Evolutionary conservation across 2,329 filamentous ascomycete genomes (phyloP).

Genomic region (Fonsecaea erecta): DNA sequence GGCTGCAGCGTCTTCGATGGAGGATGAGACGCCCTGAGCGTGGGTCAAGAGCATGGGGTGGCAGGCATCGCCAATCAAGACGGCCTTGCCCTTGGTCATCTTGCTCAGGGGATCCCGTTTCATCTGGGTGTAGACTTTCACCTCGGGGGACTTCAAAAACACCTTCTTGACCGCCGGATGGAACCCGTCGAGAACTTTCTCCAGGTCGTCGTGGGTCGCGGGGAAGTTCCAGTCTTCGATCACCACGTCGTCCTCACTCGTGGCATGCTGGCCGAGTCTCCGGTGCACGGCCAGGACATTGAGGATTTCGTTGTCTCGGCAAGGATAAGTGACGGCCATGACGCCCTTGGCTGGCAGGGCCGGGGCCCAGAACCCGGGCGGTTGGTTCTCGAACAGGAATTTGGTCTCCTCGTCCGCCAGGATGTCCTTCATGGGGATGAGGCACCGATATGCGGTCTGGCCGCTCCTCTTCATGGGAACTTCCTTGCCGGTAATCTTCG

Average conservation of each 20-base stretch:
- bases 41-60: conserved; percentile 38
- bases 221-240: conserved; percentile 39
- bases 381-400: conserved; percentile 35
- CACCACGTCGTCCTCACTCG: conserved; percentile 33
- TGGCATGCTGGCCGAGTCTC: conserved; percentile 32
- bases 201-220: conserved; percentile 36
- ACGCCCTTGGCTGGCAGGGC: conserved; percentile 36
- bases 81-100: conserved; percentile 61
- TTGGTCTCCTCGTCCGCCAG: conserved; percentile 35
- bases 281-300: conserved; percentile 36
- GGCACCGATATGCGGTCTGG: conserved; percentile 38
- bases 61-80: conserved; percentile 65
- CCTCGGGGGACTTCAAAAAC: conserved; percentile 35
- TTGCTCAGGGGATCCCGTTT: conserved; percentile 35
- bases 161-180: conserved; percentile 36
- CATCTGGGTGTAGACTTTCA: conserved; percentile 39
- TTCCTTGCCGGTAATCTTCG: conserved; percentile 36
- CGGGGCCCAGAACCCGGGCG: conserved; percentile 38
- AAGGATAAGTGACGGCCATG: conserved; percentile 39
- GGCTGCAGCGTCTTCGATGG: conserved; percentile 37
- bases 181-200: conserved; percentile 36
- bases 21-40: conserved; percentile 36
- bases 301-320: conserved; percentile 36
- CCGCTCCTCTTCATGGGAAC: conserved; percentile 37
- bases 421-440: conserved; percentile 38